Conservation (phyloP, 2,329 filamentous ascomycete genomes). For the Hirsutella minnesotensis region DNA sequence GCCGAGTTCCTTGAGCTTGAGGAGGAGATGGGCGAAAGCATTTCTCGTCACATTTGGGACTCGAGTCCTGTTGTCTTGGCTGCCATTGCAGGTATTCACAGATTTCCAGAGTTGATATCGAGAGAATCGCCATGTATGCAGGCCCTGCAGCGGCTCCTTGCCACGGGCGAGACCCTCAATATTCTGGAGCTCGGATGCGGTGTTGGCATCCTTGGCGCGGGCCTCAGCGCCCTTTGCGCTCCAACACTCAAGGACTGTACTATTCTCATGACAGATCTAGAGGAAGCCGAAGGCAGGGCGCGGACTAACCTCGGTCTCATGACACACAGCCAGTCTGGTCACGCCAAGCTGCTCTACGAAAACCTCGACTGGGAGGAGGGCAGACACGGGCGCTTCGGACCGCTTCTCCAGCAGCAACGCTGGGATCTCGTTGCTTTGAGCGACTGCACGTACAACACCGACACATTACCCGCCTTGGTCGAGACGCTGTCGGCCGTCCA, state of each 20-base stretch:
- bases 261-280: slow-evolving; percentile 44
- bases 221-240: slow-evolving; percentile 26
- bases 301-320: slow-evolving; percentile 31
- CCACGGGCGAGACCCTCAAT: slow-evolving; percentile 17
- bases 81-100: slow-evolving; percentile 16
- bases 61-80: slow-evolving; percentile 35
- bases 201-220: slow-evolving; percentile 42
- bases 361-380: slow-evolving; percentile 47
- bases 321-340: slow-evolving; percentile 4
- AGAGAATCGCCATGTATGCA: slow-evolving; percentile 15
- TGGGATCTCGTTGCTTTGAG: slow-evolving; percentile 46
- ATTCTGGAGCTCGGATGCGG: slow-evolving; percentile 45
- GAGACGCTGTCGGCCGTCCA: slow-evolving; percentile 40
- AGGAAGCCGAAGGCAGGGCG: slow-evolving; percentile 39
- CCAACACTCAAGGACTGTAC: slow-evolving; percentile 8
- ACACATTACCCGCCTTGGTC: slow-evolving; percentile 41
- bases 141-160: slow-evolving; percentile 18
- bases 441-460: slow-evolving; percentile 51
- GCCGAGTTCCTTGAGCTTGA: slow-evolving; percentile 28
- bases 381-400: slow-evolving; percentile 29
- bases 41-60: slow-evolving; percentile 49
- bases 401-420: slow-evolving; percentile 19
- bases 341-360: slow-evolving; percentile 31
- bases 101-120: neutral
- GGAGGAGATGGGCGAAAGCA: slow-evolving; percentile 48